These are phyloP conservation scores for Phytophthora sansomeana DNA, from an alignment of 352 stramenopile species.

Conservation along the genomic window DNA sequence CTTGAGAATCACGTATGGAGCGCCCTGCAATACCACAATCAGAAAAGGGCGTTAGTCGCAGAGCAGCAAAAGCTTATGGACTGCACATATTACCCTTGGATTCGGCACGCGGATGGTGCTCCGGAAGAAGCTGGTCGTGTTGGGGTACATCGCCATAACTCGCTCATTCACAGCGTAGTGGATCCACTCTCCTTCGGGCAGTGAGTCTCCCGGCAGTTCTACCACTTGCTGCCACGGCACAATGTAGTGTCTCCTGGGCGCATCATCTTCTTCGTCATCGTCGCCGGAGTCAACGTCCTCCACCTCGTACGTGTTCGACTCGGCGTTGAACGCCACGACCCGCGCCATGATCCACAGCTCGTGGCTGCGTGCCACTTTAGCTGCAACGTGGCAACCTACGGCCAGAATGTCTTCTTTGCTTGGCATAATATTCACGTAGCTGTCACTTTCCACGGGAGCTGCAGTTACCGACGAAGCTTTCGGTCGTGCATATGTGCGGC, in stretches of 20 bases:
- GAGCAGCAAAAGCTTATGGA: background rate
- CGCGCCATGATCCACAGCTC: conserved; percentile 94
- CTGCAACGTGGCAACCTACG: conserved; percentile 67
- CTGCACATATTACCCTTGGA: conserved; percentile 58
- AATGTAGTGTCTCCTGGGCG: conserved; percentile 62
- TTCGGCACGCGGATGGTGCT: conserved; percentile 93
- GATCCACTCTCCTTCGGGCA: conserved; percentile 76
- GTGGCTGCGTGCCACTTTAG: conserved; percentile 80
- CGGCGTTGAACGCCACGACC: conserved; percentile 89
- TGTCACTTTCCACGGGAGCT: conserved; percentile 12
- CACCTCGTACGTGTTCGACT: conserved; percentile 95
- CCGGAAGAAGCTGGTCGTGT: conserved; percentile 98
- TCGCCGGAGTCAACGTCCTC: conserved; percentile 94
- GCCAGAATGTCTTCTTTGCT: conserved; percentile 51
- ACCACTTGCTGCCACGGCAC: conserved; percentile 88
- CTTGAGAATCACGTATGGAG: conserved; percentile 95
- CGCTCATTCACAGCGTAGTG: conserved; percentile 88
- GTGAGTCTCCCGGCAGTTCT: conserved; percentile 84
- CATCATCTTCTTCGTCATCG: conserved; percentile 72
- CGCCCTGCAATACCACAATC: conserved; percentile 44
- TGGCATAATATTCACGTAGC: conserved; percentile 26
- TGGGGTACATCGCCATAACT: conserved; percentile 98
- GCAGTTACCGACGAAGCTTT: conserved; percentile 18
- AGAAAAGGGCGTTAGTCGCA: conserved; percentile 17
- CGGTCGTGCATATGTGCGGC: conserved; percentile 39